Conservation (phyloP, 2,329 filamentous ascomycete genomes). For the Microthyrium microscopicum region DNA sequence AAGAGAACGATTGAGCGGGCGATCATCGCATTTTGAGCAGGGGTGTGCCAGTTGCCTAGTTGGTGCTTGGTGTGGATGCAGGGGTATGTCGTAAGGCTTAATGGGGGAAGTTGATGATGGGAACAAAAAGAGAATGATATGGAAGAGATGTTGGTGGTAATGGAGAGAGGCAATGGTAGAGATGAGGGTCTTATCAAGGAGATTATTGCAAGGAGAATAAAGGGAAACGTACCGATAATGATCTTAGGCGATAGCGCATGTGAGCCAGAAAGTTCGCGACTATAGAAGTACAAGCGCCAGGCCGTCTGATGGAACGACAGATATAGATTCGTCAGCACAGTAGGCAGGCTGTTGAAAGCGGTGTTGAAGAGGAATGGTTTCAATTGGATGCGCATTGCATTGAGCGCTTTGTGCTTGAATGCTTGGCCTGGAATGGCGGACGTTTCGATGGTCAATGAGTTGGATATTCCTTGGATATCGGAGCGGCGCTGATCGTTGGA, state of each 20-base stretch:
- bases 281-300: constrained; percentile 50
- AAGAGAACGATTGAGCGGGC: too few relatives aligned
- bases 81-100: too few relatives aligned
- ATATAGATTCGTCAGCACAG: constrained; percentile 58
- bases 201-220: not conserved
- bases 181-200: too few relatives aligned
- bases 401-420: constrained; percentile 64
- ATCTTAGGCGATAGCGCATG: constrained; percentile 42
- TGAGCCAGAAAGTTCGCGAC: constrained; percentile 37
- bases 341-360: constrained; percentile 51
- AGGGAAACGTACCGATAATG: constrained; percentile 36
- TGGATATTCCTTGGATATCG: constrained; percentile 32
- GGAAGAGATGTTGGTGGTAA: too few relatives aligned
- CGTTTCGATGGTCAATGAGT: constrained; percentile 66
- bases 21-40: too few relatives aligned
- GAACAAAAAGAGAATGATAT: too few relatives aligned
- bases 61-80: too few relatives aligned
- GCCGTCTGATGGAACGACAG: constrained; percentile 63
- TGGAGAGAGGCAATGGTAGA: too few relatives aligned
- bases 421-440: constrained; percentile 55
- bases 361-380: constrained; percentile 75
- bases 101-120: too few relatives aligned
- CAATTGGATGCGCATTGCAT: constrained; percentile 67
- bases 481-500: constrained; percentile 35
- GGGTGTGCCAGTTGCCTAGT: too few relatives aligned